Evolutionary conservation across 1,139 yeast species (phyloP).

Genomic region (Protomyces gravidus): DNA sequence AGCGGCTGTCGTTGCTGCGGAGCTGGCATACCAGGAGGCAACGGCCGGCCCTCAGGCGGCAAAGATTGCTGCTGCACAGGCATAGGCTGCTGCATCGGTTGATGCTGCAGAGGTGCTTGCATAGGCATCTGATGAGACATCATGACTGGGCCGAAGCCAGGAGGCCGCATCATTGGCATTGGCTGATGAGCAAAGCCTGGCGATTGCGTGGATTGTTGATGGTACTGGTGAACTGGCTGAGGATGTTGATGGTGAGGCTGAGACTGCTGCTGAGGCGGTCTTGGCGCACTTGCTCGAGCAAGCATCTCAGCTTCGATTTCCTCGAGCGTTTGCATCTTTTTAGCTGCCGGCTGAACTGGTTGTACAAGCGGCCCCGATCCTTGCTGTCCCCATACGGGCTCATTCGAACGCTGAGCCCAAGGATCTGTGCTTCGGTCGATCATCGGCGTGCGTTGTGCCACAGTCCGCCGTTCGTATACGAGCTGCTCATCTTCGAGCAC

Average conservation of each 20-base stretch:
- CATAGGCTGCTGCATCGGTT: slow-evolving; percentile 32
- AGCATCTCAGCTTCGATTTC: slow-evolving; percentile 73
- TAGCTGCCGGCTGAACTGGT: slow-evolving; percentile 31
- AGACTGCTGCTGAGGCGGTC: not conserved
- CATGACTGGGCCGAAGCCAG: slow-evolving; percentile 29
- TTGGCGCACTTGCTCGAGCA: slow-evolving; percentile 13
- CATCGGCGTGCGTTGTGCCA: not conserved
- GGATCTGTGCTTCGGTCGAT: slow-evolving; percentile 10
- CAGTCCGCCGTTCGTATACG: slow-evolving; percentile 50
- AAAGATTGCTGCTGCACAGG: not conserved
- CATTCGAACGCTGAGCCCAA: slow-evolving; percentile 31
- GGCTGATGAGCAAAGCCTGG: slow-evolving; percentile 27
- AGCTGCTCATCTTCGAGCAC: slow-evolving; percentile 40
- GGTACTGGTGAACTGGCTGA: slow-evolving; percentile 32
- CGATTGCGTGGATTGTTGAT: slow-evolving; percentile 31
- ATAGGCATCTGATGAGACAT: slow-evolving; percentile 19
- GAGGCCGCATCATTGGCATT: slow-evolving; percentile 34
- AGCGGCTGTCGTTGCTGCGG: not conserved
- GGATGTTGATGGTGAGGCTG: slow-evolving; percentile 5
- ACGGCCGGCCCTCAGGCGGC: not conserved
- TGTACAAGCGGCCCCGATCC: not conserved
- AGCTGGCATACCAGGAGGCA: not conserved
- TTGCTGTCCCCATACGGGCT: not conserved
- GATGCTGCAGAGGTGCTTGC: slow-evolving; percentile 33
- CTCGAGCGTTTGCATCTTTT: slow-evolving; percentile 60